Conservation (phyloP, 1,284 basidiomycete genomes). For the Ganoderma resinaceum region DNA sequence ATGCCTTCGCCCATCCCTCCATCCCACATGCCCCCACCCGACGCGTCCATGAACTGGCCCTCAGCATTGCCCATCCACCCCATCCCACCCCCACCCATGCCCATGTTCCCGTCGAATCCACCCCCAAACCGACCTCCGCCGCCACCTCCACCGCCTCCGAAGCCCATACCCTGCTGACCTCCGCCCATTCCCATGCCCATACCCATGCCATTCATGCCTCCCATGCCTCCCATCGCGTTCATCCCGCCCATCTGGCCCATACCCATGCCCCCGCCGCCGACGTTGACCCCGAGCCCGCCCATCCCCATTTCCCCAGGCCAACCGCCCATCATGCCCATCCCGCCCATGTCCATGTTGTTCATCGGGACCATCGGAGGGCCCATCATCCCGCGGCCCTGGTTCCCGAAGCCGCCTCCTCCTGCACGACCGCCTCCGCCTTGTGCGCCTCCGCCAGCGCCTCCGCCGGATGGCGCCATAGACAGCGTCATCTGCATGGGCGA, state of each 20-base stretch:
- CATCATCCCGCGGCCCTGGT: conserved; percentile 51
- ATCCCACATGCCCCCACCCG: conserved; percentile 34
- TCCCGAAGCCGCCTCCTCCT: conserved; percentile 31
- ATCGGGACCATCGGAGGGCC: conserved; percentile 51
- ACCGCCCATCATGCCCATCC: conserved; percentile 35
- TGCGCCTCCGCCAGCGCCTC: conserved; percentile 8
- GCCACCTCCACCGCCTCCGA: conserved; percentile 33
- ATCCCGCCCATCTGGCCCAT: conserved; percentile 33
- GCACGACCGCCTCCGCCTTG: conserved; percentile 14
- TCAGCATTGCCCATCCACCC: conserved; percentile 39
- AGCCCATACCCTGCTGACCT: conserved; percentile 28
- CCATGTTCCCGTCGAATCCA: conserved; percentile 34
- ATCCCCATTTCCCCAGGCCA: conserved; percentile 35
- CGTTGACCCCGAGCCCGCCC: conserved; percentile 35
- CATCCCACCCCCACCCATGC: conserved; percentile 40
- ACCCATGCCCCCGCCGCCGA: conserved; percentile 31
- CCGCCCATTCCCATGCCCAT: conserved; percentile 36
- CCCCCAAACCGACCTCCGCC: conserved; percentile 26
- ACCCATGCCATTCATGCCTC: conserved; percentile 27
- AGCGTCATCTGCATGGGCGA: conserved; percentile 33
- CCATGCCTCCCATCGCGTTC: conserved; percentile 30
- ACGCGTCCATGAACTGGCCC: conserved; percentile 34
- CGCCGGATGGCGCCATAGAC: conserved; percentile 26
- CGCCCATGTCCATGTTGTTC: conserved; percentile 37
- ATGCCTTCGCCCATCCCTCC: conserved; percentile 38